Evolutionary conservation across 805 yeast species (phyloP).

Genomic region (Tetrapisispora nanseiensis): DNA sequence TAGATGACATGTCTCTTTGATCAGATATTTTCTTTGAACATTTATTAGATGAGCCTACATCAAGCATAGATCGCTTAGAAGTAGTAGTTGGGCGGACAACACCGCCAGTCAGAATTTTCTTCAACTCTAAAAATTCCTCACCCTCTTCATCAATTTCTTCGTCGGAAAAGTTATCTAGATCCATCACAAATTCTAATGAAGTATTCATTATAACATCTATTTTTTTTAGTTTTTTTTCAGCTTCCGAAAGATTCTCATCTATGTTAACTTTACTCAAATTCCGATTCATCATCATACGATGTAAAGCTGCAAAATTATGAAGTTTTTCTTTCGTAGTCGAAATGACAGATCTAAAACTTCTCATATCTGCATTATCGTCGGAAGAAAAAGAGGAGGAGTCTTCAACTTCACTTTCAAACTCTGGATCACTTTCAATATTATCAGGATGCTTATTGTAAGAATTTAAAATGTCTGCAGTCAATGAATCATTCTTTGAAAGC

Average conservation of each 20-base stretch:
- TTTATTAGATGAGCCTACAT: slow-evolving; percentile 6
- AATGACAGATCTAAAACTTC: slow-evolving; percentile 3
- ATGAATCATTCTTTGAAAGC: not conserved
- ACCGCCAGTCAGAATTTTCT: slow-evolving; percentile 22
- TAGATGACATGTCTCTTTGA: not conserved
- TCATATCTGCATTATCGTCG: slow-evolving; percentile 1
- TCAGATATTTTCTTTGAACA: not conserved
- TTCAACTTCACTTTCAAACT: not conserved
- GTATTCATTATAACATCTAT: slow-evolving; percentile 17
- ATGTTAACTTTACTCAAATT: slow-evolving; percentile 9
- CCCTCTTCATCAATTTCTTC: slow-evolving; percentile 6
- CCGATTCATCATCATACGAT: slow-evolving; percentile 11
- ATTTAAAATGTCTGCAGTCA: not conserved
- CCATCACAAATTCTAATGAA: slow-evolving; percentile 16
- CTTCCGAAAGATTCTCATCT: slow-evolving; percentile 2
- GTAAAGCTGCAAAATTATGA: slow-evolving; percentile 11
- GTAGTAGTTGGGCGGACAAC: slow-evolving; percentile 5
- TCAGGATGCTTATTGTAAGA: not conserved
- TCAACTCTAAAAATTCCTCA: slow-evolving; percentile 14
- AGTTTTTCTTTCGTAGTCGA: slow-evolving; percentile 10
- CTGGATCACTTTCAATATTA: slow-evolving; percentile 1
- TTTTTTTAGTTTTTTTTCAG: slow-evolving; percentile 6
- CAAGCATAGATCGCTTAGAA: slow-evolving; percentile 17
- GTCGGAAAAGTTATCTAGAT: slow-evolving; percentile 17
- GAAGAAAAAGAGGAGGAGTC: not conserved